These are phyloP conservation scores for Castanospermum australe DNA, from an alignment of 306 rosid species.

Conservation along the genomic window DNA sequence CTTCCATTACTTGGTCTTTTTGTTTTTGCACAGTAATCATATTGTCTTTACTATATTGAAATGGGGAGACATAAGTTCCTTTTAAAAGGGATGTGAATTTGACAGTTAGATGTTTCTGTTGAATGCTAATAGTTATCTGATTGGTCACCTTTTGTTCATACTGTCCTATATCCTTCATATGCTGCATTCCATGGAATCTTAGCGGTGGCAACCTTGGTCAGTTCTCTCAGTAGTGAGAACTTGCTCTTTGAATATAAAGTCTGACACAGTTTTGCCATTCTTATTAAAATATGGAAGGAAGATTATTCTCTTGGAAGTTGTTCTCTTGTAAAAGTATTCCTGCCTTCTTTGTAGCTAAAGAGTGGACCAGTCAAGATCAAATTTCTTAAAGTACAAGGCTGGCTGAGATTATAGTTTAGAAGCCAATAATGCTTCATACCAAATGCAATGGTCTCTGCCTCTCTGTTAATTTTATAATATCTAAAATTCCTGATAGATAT, in stretches of 20 bases:
- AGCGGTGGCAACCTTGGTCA: not conserved
- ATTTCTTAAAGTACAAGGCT: not conserved
- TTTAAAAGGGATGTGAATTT: no score
- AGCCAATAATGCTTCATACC: conserved; percentile 6
- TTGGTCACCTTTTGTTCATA: no score
- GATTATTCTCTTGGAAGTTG: not conserved
- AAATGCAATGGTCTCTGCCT: not conserved
- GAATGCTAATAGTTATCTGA: no score
- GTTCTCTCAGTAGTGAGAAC: not conserved
- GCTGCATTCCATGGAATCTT: no score
- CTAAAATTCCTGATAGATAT: not conserved
- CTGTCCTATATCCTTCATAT: no score
- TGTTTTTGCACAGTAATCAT: not conserved
- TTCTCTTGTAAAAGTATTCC: not conserved
- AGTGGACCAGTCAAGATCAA: not conserved
- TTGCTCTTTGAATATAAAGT: no score
- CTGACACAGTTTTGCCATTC: no score
- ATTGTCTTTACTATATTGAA: not conserved
- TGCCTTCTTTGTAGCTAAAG: not conserved
- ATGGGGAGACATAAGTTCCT: not conserved
- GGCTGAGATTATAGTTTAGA: conserved; percentile 11
- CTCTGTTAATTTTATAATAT: not conserved
- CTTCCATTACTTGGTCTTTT: not conserved
- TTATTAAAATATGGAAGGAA: no score
- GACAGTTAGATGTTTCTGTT: no score